Base-by-base conservation (phyloP, 345 rosid genomes). In the Citrus australasica region DNA sequence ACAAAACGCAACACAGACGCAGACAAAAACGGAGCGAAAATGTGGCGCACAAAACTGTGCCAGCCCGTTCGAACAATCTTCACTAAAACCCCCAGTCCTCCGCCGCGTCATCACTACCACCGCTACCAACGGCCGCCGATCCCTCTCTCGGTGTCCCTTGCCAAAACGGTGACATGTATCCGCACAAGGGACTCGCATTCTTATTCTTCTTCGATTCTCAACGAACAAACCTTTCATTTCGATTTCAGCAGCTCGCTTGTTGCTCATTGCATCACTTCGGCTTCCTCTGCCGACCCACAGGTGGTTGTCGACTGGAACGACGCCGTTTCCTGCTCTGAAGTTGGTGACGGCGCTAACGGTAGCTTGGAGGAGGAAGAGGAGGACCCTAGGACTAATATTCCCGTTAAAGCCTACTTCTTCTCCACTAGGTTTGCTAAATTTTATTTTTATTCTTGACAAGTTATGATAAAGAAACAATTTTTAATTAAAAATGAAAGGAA, bases 381-480 rank as follows among this genome's bases (percentile, higher is more conserved):
- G 80, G 90, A 87, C 13, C 21, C 90, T n/a, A 84, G 81, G 74
- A 85, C 83, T 21, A 88, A 95, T 17, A 88, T 92, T 81, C 94
- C 95, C 32, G 97, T 96, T n/a, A 90, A 92, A 78, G 97, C 99
- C 58, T 96, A 78, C 79, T 90, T 94, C 73, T 89, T 92, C 88
- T 94, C 97, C 75, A 94, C 99, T 75, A 91, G 98, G 99, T 91
- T 77, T 48, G 66, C 8, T 70, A 46, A 46, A 46, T 46, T 46
- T 3, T 46, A 5, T 73, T 25, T 35, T 14, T 56, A 40, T 27
- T 25, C 6, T 53, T 25, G 25, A 0, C 22, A 51, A 27, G 9
- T 65, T 13, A 4, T 16, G 2, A 38, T 53, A 30, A 0, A 22
- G 1, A 24, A 53, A 53, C 22, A 53, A 53, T 5, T 53, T 53